Evolutionary conservation across 352 stramenopile genomes (phyloP), one percentile per base, ranked within the genome.

Genomic region (Phytopythium kandeliae): DNA sequence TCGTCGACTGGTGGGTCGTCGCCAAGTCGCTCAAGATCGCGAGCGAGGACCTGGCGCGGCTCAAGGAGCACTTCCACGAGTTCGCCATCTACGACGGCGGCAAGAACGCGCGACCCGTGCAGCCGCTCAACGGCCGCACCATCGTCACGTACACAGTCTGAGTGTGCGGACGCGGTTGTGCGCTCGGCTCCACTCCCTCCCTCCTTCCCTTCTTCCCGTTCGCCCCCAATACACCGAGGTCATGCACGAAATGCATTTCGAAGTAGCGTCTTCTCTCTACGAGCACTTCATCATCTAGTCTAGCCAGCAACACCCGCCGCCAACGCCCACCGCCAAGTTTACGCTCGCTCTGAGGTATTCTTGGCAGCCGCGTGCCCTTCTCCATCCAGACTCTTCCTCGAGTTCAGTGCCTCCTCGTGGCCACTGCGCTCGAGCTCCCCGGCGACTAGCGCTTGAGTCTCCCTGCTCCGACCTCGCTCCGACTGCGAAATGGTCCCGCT

Each of bases 221-320:
- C n/a, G n/a, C n/a, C n/a, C n/a, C n/a, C n/a, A n/a, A n/a, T n/a
- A 41, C 7, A 40, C 21, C 17, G 9, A 19, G 17, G 17, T 37
- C 12, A 24, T 10, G 25, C 8, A 41, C 28, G 40, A 17, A 19
- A 11, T 25, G 17, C 17, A n/a, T n/a, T n/a, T n/a, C n/a, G n/a
- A n/a, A n/a, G n/a, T n/a, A n/a, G n/a, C n/a, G n/a, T n/a, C 65
- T n/a, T 87, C 89, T 48, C 89, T 91, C 62, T 89, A 89, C 46
- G 79, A 91, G 51, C 79, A 91, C 50, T 91, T 85, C 49, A 72
- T 91, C 21, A 68, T 87, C 49, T 89, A 91, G 41, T n/a, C n/a
- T n/a, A n/a, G n/a, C n/a, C n/a, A n/a, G n/a, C n/a, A n/a, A n/a
- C n/a, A n/a, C n/a, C n/a, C n/a, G n/a, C 79, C 79, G 3, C 66